Conservation (phyloP, 2,329 filamentous ascomycete species). For the Alternaria burnsii region DNA sequence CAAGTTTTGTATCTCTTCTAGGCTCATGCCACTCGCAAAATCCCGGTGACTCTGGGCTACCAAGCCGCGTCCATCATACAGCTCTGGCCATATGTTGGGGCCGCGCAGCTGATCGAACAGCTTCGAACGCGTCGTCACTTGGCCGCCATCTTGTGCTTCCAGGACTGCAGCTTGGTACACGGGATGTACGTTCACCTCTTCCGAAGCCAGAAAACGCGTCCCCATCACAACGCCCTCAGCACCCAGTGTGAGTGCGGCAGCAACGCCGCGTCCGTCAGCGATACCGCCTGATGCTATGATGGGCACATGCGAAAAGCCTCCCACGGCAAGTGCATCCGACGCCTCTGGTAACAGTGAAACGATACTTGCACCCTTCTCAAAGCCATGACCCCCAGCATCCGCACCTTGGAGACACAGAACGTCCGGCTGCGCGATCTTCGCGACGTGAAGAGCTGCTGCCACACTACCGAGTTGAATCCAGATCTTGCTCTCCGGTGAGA, state of each 20-base stretch:
- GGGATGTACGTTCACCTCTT: slow-evolving; percentile 56
- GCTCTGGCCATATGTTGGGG: slow-evolving; percentile 65
- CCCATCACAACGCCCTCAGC: slow-evolving; percentile 67
- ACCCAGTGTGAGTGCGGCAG: slow-evolving; percentile 65
- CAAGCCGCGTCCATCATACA: slow-evolving; percentile 66
- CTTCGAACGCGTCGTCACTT: slow-evolving; percentile 58
- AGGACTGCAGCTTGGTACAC: slow-evolving; percentile 59
- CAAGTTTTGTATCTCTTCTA: slow-evolving; percentile 55
- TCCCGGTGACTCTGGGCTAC: slow-evolving; percentile 61
- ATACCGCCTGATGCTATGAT: slow-evolving; percentile 69
- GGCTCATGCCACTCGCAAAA: slow-evolving; percentile 46
- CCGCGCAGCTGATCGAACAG: slow-evolving; percentile 64
- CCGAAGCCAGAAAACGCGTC: slow-evolving; percentile 68
- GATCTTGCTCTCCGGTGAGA: slow-evolving; percentile 54
- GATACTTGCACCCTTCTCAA: slow-evolving; percentile 63
- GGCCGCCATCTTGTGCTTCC: slow-evolving; percentile 59
- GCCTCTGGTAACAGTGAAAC: slow-evolving; percentile 68
- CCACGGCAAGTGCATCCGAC: slow-evolving; percentile 55
- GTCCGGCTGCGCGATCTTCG: slow-evolving; percentile 60
- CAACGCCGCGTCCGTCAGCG: slow-evolving; percentile 65
- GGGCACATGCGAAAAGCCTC: slow-evolving; percentile 28
- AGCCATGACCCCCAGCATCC: slow-evolving; percentile 72
- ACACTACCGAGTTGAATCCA: slow-evolving; percentile 71
- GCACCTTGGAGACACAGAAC: slow-evolving; percentile 70
- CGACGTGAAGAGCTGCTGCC: slow-evolving; percentile 61